Evolutionary conservation across 257 asterid species (phyloP), one percentile per base, ranked within the genome.

Genomic region (Capsicum chinense): DNA sequence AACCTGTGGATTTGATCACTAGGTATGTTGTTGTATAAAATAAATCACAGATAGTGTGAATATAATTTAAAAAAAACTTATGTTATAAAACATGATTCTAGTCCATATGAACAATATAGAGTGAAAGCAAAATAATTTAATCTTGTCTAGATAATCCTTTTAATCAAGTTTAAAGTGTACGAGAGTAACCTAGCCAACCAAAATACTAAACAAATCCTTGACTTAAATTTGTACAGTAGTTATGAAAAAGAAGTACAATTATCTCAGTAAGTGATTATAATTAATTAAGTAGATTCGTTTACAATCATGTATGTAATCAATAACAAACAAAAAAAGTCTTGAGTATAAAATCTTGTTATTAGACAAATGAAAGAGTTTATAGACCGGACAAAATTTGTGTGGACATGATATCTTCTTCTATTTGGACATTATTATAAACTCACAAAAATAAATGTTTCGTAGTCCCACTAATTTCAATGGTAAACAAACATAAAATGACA

Each of bases 321-420:
- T 21, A 74, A 74, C n/a, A 74, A 74, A 71, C 12, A 59, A 63
- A 19, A 64, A 39, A 37, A 68, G 5, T 6, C 0, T 12, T 4
- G 19, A 39, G 35, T 73, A 14, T n/a, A 13, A 16, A 42, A 58
- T 47, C 33, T 14, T 84, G 79, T 71, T 33, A 78, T 60, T 74
- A 52, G 85, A 86, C 88, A 88, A 88, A 83, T 70, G 81, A 57
- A 88, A 86, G n/a, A 81, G 35, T 56, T 81, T 67, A 44, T 79
- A 84, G 37, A 82, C 73, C 16, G 39, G 90, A 88, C 93, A 86
- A 86, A 86, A 52, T 7, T 79, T 76, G 21, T 86, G 86, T 60
- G 63, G 73, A 74, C 48, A 79, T 37, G 54, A 19, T 85, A 59
- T 39, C 64, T 48, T 79, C 81, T 79, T 68, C 68, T 82, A 64